phyloP scores from a whole-genome alignment of 768 basidiomycete genomes.

The Daedaleopsis sinensis region DNA sequence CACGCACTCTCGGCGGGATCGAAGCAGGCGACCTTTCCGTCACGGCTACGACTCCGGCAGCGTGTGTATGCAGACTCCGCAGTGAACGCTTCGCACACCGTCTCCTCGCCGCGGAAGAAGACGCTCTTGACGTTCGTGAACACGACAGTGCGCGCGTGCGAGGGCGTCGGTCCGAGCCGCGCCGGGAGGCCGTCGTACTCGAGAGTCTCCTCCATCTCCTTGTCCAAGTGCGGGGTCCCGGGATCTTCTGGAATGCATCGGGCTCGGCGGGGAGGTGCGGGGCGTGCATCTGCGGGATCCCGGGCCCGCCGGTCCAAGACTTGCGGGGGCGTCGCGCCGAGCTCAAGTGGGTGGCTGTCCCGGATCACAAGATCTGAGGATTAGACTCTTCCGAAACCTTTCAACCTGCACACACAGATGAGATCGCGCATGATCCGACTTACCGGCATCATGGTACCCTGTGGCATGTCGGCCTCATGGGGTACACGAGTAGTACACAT shows the following conservation, averaged over 20 bases:
- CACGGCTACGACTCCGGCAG: slow-evolving; percentile 50
- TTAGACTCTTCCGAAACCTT: no score
- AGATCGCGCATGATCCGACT: no score
- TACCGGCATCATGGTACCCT: slow-evolving; percentile 17
- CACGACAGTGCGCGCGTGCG: slow-evolving; percentile 42
- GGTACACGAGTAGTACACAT: not conserved
- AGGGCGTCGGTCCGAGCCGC: slow-evolving; percentile 46
- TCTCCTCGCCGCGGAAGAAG: slow-evolving; percentile 38
- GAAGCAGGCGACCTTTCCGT: slow-evolving; percentile 59
- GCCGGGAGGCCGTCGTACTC: slow-evolving; percentile 70
- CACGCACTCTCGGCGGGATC: slow-evolving; percentile 37
- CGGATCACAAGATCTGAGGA: slow-evolving; percentile 67
- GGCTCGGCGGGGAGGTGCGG: slow-evolving; percentile 60
- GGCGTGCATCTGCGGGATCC: slow-evolving; percentile 63
- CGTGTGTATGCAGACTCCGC: slow-evolving; percentile 15
- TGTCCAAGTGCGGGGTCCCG: slow-evolving; percentile 61
- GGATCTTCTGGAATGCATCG: slow-evolving; percentile 49
- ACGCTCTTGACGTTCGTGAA: slow-evolving; percentile 69
- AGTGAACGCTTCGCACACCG: slow-evolving; percentile 37
- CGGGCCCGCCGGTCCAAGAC: slow-evolving; percentile 85
- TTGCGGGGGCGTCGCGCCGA: slow-evolving; percentile 80
- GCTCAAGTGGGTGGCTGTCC: slow-evolving; percentile 76
- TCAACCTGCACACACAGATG: no score
- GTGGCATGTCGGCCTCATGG: not conserved
- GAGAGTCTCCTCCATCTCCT: slow-evolving; percentile 56